Percentiles rank a stretch among this genome's conserved stretches.
Evolutionary conservation across 2,329 filamentous ascomycete genomes (phyloP).

Genomic region (Orbilia quercus): DNA sequence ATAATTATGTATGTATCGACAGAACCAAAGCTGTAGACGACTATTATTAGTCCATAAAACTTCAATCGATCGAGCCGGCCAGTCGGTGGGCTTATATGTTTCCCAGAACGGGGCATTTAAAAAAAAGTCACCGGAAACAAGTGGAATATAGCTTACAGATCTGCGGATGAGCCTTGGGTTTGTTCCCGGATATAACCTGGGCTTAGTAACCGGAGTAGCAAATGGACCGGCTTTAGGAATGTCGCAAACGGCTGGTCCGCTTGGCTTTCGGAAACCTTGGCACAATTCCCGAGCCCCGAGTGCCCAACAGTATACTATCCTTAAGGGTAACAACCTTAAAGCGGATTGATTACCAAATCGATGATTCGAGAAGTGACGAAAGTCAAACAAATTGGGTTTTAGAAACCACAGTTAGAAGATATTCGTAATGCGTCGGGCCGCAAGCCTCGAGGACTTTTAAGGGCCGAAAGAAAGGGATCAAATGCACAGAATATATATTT

Average conservation of each 20-base stretch:
- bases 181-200: slow-evolving; percentile 52
- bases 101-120: slow-evolving; percentile 1
- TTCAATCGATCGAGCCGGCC: slow-evolving; percentile 9
- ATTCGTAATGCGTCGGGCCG: slow-evolving; percentile 35
- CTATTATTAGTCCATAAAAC: slow-evolving; percentile 12
- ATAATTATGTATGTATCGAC: slow-evolving; percentile 13
- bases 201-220: slow-evolving; percentile 18
- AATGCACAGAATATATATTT: slow-evolving; percentile 9
- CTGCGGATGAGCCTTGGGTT: slow-evolving; percentile 30
- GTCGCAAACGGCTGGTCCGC: slow-evolving; percentile 55
- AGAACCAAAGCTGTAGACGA: not conserved
- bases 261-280: slow-evolving; percentile 40
- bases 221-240: slow-evolving; percentile 54
- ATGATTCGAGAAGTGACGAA: slow-evolving; percentile 54
- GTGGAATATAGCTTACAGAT: slow-evolving; percentile 56
- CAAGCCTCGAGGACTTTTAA: slow-evolving; percentile 16
- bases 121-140: slow-evolving; percentile 47
- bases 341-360: slow-evolving; percentile 44
- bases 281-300: slow-evolving; percentile 31
- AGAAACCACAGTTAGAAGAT: slow-evolving; percentile 22
- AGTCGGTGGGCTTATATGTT: slow-evolving; percentile 34
- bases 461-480: slow-evolving; percentile 14
- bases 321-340: slow-evolving; percentile 55
- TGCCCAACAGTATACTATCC: too few relatives aligned
- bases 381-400: slow-evolving; percentile 47